Percentiles rank a stretch among this genome's conserved stretches.
These are phyloP conservation scores for Chaetomidium leptoderma DNA, from an alignment of 495 filamentous ascomycete genomes.

Conservation along the genomic window DNA sequence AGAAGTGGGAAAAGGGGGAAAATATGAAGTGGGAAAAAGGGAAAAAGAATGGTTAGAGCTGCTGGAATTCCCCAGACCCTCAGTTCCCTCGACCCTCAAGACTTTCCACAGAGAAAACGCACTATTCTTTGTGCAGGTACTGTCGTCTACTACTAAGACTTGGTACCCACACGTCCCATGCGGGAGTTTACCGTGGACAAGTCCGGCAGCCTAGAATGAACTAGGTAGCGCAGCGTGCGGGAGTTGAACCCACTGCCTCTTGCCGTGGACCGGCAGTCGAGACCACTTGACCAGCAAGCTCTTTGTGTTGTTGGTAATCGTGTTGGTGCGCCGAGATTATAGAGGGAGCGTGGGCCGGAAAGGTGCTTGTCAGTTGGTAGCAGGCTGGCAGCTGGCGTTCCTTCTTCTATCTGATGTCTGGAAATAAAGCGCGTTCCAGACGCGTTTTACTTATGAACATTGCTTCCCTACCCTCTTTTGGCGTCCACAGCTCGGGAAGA, in stretches of 20 bases:
- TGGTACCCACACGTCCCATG: background rate
- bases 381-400: background rate
- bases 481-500: no score
- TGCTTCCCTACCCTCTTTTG: no score
- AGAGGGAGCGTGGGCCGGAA: no score
- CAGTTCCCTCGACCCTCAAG: background rate
- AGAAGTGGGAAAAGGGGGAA: background rate
- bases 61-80: background rate
- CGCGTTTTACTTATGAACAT: no score
- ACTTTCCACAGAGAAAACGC: background rate
- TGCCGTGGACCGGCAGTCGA: background rate
- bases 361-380: no score
- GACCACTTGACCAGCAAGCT: slow-evolving; percentile 6
- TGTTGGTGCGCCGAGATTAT: no score
- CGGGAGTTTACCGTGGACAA: slow-evolving; percentile 2
- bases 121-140: background rate
- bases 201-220: background rate
- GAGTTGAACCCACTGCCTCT: slow-evolving; percentile 11
- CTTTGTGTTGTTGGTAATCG: background rate
- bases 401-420: background rate
- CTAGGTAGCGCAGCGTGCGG: slow-evolving; percentile 2
- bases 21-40: background rate
- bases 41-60: background rate
- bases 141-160: slow-evolving; percentile 6
- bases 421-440: no score